Base-by-base conservation (phyloP, 192 early-diverging fungal species). In the Lobosporangium transversale region DNA sequence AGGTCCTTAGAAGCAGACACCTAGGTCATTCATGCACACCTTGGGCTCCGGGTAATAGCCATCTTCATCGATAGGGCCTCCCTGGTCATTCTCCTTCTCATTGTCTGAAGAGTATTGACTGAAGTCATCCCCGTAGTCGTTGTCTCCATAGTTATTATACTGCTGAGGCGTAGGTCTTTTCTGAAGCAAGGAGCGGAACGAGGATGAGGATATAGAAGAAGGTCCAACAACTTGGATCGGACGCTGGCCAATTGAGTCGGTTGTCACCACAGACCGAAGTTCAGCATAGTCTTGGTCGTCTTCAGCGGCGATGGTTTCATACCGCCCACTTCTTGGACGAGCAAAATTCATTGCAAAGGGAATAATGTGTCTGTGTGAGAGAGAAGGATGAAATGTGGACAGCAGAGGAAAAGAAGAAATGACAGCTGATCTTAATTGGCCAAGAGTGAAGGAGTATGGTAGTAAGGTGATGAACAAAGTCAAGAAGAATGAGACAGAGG, bases 211-310 rank as follows among this genome's bases (percentile, higher is more conserved):
- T n/a, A n/a, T n/a, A n/a, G n/a, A n/a, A n/a, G n/a, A n/a, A 18
- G 43, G 12, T 9, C 24, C 26, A 15, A 60, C 17, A 26, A 33
- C 11, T 12, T 45, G 23, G 42, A 48, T 32, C 26, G 36, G 44
- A 14, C 43, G 47, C n/a, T n/a, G n/a, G 21, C 59, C 56, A 27
- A 65, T 14, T 21, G 54, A 62, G 33, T 54, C 58, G 4, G 73
- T 62, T 32, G 65, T 62, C 7, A 76, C 11, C 18, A 76, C 73
- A 18, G 73, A 32, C 36, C 67, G 58, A 17, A 76, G 59, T 20
- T 67, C 73, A n/a, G 44, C 44, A 40, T 53, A 59, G 50, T 75
- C 62, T 24, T 61, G 36, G 42, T 66, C 62, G 37, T 71, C 69
- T n/a, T 67, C 29, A 1, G 47, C 65, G 8, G 73, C 51, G 20